phyloP scores from a whole-genome alignment of 2,329 filamentous ascomycete genomes.

The Colletotrichum plurivorum region DNA sequence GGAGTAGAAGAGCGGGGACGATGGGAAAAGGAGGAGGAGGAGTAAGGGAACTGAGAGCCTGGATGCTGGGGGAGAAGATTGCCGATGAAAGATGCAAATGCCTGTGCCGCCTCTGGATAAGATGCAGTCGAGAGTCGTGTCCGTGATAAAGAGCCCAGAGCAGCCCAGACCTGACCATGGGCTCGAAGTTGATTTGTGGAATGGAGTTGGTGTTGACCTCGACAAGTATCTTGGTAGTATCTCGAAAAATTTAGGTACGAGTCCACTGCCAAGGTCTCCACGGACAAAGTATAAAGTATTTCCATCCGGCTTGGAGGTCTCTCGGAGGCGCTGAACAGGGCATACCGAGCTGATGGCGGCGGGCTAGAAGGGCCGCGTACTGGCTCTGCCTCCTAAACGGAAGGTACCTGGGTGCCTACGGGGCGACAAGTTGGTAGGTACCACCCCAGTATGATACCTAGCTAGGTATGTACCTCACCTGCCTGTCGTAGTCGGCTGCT shows the following conservation, averaged over 20 bases:
- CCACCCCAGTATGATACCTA: background rate
- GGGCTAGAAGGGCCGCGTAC: no score
- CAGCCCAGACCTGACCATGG: conserved; percentile 23
- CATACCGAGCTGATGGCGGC: background rate
- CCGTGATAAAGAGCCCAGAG: background rate
- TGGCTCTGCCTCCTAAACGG: no score
- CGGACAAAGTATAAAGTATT: no score
- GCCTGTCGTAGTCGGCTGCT: background rate
- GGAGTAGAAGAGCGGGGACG: background rate
- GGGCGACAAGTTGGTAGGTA: background rate
- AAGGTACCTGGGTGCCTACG: no score
- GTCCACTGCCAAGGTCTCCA: no score
- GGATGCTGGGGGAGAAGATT: background rate
- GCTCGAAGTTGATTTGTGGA: conserved; percentile 21
- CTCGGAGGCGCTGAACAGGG: background rate
- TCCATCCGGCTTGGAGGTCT: no score
- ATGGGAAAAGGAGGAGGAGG: background rate
- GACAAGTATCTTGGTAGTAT: background rate
- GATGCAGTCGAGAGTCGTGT: conserved; percentile 8
- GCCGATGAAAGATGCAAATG: background rate
- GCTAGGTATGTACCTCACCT: background rate
- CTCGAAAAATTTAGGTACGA: no score
- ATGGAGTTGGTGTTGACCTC: background rate
- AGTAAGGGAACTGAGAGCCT: background rate
- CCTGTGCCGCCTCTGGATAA: background rate